These are phyloP conservation scores for Carex parvula DNA, from an alignment of 176 grass and related monocot species.

Conservation along the genomic window DNA sequence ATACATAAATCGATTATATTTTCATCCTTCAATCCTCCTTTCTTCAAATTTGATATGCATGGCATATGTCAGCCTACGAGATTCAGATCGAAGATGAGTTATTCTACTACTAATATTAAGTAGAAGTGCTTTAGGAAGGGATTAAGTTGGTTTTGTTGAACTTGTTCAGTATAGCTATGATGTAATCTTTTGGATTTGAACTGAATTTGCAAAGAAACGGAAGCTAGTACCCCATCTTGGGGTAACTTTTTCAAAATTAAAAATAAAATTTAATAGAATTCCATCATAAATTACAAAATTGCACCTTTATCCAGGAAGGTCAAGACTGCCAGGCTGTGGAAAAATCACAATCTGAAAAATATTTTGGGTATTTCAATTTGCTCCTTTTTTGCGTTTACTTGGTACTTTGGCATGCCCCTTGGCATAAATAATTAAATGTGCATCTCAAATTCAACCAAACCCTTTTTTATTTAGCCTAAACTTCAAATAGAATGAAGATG, in stretches of 20 bases:
- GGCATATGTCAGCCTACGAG: conserved; percentile 80
- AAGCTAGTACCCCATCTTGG: too few species aligned
- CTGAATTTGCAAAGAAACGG: too few species aligned
- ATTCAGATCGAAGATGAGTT: background rate
- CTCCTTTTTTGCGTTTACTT: background rate
- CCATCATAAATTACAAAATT: background rate
- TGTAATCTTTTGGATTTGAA: too few species aligned
- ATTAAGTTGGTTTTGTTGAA: too few species aligned
- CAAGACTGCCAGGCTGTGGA: background rate
- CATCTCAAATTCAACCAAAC: background rate
- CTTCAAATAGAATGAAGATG: background rate
- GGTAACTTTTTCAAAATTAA: too few species aligned
- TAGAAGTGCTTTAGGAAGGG: background rate
- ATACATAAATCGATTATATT: conserved; percentile 98
- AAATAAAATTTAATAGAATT: background rate
- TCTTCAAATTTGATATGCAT: conserved; percentile 99
- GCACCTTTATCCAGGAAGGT: background rate
- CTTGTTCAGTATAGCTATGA: too few species aligned
- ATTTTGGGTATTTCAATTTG: background rate
- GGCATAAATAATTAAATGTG: background rate
- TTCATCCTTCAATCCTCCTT: conserved; percentile 84
- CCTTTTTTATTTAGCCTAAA: background rate
- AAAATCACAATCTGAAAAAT: background rate
- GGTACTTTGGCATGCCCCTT: background rate
- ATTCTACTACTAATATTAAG: background rate